These are phyloP conservation scores for Boletellus dicymbophilus DNA, from an alignment of 1,284 basidiomycete genomes.

Conservation along the genomic window DNA sequence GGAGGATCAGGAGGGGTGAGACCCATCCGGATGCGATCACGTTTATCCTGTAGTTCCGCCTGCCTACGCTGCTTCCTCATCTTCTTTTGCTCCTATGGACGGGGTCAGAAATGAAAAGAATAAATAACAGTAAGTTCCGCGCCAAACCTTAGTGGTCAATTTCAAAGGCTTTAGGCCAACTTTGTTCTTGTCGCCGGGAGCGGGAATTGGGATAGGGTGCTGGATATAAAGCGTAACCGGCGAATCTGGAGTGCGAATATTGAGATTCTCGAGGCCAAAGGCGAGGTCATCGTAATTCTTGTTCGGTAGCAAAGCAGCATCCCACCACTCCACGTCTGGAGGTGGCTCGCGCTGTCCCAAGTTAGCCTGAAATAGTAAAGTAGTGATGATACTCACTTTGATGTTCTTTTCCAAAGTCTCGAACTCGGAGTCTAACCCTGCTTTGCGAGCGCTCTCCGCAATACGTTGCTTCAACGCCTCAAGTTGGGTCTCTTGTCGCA, in stretches of 20 bases:
- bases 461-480: conserved; percentile 94
- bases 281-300: conserved; percentile 79
- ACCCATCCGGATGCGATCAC: conserved; percentile 96
- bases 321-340: conserved; percentile 98
- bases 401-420: conserved; percentile 88
- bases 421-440: conserved; percentile 91
- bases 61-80: conserved; percentile 89
- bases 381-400: conserved; percentile 52
- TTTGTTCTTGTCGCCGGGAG: conserved; percentile 84
- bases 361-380: conserved; percentile 2
- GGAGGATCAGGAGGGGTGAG: conserved; percentile 93
- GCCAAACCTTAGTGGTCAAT: conserved; percentile 79
- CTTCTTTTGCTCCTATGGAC: conserved; percentile 89
- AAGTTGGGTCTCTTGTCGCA: conserved; percentile 84
- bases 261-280: conserved; percentile 55
- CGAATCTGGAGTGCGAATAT: conserved; percentile 66
- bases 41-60: conserved; percentile 92
- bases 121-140: no score
- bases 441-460: conserved; percentile 89
- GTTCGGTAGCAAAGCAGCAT: conserved; percentile 81
- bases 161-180: conserved; percentile 80
- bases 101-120: conserved; percentile 11
- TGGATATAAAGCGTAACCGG: conserved; percentile 93
- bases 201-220: conserved; percentile 96
- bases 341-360: conserved; percentile 71